phyloP scores from a whole-genome alignment of 768 basidiomycete genomes.

The Tylopilus subfusipes region DNA sequence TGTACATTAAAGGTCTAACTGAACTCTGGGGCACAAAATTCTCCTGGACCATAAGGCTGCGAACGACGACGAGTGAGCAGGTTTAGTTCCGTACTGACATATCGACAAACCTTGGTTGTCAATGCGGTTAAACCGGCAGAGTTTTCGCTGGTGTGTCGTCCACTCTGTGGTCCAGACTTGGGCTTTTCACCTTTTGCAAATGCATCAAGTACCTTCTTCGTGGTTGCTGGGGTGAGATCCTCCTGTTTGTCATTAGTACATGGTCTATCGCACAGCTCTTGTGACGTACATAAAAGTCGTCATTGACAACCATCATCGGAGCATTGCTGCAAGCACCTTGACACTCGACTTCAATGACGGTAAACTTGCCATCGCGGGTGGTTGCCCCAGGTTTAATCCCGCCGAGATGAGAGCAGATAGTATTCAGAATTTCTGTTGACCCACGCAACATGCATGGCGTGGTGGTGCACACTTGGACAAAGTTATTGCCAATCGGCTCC shows the following conservation, averaged over 20 bases:
- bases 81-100: background rate
- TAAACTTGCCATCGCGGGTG: conserved; percentile 96
- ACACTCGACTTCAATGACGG: conserved; percentile 97
- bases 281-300: conserved; percentile 87
- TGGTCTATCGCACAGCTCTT: background rate
- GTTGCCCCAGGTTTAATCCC: conserved; percentile 85
- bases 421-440: conserved; percentile 84
- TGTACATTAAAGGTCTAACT: conserved; percentile 41
- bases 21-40: conserved; percentile 85
- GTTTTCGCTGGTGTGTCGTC: conserved; percentile 87
- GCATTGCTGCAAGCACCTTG: conserved; percentile 98
- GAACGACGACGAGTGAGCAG: conserved; percentile 13
- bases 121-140: conserved; percentile 85
- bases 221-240: conserved; percentile 75
- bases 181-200: conserved; percentile 82
- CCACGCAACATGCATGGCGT: conserved; percentile 97
- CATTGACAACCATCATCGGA: conserved; percentile 92
- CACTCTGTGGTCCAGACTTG: conserved; percentile 90
- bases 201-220: conserved; percentile 74
- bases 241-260: conserved; percentile 46
- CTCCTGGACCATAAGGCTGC: conserved; percentile 92
- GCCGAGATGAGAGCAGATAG: conserved; percentile 79
- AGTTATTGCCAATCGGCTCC: conserved; percentile 90
- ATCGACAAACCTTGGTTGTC: conserved; percentile 57
- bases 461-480: conserved; percentile 98